Base-by-base conservation (phyloP, 768 basidiomycete genomes). In the Phlebiopsis flavidoalba region DNA sequence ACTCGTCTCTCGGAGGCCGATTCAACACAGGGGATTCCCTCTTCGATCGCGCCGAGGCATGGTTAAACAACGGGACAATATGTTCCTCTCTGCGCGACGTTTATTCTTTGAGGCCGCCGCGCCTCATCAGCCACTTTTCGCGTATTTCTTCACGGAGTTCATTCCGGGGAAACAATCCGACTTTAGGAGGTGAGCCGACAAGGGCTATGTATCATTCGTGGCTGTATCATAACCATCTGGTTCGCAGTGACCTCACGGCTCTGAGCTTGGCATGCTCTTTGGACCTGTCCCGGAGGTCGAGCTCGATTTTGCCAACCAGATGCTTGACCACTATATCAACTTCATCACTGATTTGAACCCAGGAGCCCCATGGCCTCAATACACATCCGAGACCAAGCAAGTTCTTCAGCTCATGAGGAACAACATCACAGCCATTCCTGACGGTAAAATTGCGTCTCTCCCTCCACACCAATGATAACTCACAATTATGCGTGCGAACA, bases 11-110 rank as follows among this genome's bases (percentile, higher is more conserved):
- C 7, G 82, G 83, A 3, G 78, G 79, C 1, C 75, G 78, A 0
- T 84, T 81, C 72, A 78, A 80, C 54, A 84, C 82, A 0, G 83
- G 83, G 0, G 81, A 84, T 64, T 78, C 77, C 11, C 71, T 84
- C 5, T 85, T 81, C 58, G 83, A 86, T 62, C 69, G 83, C 52
- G 77, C 73, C 1, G 78, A 68, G 54, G 73, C 82, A 0, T 85
- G 79, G 78, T 85, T n/a, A n/a, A n/a, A 84, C 61, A 81, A 79
- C n/a, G n/a, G 3, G 80, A 80, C 60, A 67, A 76, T 48, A 83
- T 83, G 79, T 86, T 75, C 65, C 67, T 84, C 36, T 71, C 76
- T 0, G 76, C 81, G 1, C 67, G 82, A 24, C 70, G 83, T 40
- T 68, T 77, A 45, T 80, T 83, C 56, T 80, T 82, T 63, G 73